These are phyloP conservation scores for Candida alai DNA, from an alignment of 805 yeast genomes.

Conservation along the genomic window DNA sequence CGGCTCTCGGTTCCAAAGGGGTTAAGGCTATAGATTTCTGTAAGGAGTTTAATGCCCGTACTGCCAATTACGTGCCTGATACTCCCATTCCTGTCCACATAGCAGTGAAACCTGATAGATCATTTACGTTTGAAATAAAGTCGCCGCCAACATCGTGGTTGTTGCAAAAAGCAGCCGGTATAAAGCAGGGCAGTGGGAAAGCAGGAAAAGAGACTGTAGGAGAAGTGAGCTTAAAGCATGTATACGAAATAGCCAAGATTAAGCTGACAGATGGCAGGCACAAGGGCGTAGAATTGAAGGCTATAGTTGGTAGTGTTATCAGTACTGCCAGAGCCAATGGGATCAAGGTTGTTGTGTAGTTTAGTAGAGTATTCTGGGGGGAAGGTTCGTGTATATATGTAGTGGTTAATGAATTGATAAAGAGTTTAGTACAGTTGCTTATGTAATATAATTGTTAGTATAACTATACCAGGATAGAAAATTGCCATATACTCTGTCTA, in stretches of 20 bases:
- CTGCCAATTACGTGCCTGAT: slow-evolving; percentile 82
- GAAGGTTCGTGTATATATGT: slow-evolving; percentile 10
- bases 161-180: slow-evolving; percentile 74
- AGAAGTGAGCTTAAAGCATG: slow-evolving; percentile 71
- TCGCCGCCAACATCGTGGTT: slow-evolving; percentile 91
- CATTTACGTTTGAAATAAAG: slow-evolving; percentile 80
- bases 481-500: no score
- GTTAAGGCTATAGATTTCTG: slow-evolving; percentile 98
- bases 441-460: no score
- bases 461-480: no score
- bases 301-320: slow-evolving; percentile 76
- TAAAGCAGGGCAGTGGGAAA: slow-evolving; percentile 72
- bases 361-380: no score
- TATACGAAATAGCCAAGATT: slow-evolving; percentile 91
- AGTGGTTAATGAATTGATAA: no score
- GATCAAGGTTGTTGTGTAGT: slow-evolving; percentile 67
- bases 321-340: slow-evolving; percentile 92
- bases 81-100: slow-evolving; percentile 85
- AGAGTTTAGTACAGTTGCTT: no score
- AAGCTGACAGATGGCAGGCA: slow-evolving; percentile 85
- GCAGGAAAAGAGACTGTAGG: slow-evolving; percentile 66
- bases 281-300: slow-evolving; percentile 61
- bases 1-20: slow-evolving; percentile 97
- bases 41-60: slow-evolving; percentile 96
- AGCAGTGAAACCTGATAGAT: slow-evolving; percentile 87